Evolutionary conservation across 495 filamentous ascomycete genomes (phyloP), one percentile per base, ranked within the genome.

Genomic region (Patellaria atrata): DNA sequence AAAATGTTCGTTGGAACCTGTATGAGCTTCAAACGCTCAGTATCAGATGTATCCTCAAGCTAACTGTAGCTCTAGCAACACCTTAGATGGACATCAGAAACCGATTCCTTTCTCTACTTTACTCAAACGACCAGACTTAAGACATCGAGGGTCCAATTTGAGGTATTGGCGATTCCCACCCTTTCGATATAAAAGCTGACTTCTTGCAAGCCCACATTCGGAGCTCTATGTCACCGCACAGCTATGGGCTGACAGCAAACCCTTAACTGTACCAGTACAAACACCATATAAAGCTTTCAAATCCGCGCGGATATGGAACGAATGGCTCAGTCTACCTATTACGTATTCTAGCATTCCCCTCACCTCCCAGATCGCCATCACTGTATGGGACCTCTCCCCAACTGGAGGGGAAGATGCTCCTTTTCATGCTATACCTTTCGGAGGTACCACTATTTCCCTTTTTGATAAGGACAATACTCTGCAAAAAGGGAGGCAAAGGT

Each of bases 191-290:
- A 24, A n/a, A 33, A 33, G 22, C 25, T 36, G 26, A 27, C 5
- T n/a, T n/a, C 37, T 40, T 22, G 27, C 4, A 30, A 57, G 51
- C 37, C 50, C 58, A n/a, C 41, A 73, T 50, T 94, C 83, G 13
- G 89, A 97, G 53, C 75, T 96, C 23, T 94, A 85, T 46, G 77
- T 91, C 13, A 94, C 85, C 3, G 79, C 75, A 11, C 91, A 94
- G 57, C 62, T 94, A 49, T 99, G 86, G 77, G 84, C 91, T 8
- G 85, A 92, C 45, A 93, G 83, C 12, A 96, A 99, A 51, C 84
- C 89, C 10, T 56, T 96, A 40, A 87, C 86, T 1, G 81, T 94
- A 0, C 81, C 84, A 0, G 64, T 92, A 8, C 86, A 94, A 54
- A 99, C 91, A 7, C 66, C 82, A 10, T 96, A 94, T 61, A 92